Base-by-base conservation (phyloP, 495 filamentous ascomycete genomes). In the Immersiella caudata region DNA sequence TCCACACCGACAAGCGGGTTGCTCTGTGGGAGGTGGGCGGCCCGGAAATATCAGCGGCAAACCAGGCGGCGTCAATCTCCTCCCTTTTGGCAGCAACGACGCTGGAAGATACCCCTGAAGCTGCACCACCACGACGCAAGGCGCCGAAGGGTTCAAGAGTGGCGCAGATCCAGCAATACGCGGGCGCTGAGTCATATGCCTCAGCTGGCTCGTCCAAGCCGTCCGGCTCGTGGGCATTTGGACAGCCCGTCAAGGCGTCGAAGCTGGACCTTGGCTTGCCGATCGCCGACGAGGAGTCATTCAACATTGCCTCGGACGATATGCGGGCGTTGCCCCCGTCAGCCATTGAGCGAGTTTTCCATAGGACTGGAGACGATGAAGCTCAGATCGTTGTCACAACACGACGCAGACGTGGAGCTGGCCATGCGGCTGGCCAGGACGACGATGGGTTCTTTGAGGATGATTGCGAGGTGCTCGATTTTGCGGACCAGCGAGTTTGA, bases 381-480 rank as follows among this genome's bases (percentile, higher is more conserved):
- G 89, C 91, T 75, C 89, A 93, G 77, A 88, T 96, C 29, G 87
- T 94, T 40, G 87, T 93, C 24, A 94, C 91, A 11, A 94, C 91
- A 1, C 81, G 92, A 51, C 80, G 90, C n/a, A 81, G 79, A 79
- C 90, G 85, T 79, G 89, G 83, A 73, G 80, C 74, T 72, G 78
- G 75, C 74, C 74, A 79, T 58, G 62, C 78, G 68, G 67, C 71
- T 54, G 72, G 79, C 49, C 84, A 83, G 25, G 86, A 87, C 18
- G 91, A 76, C 35, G 91, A 94, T 46, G 93, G 92, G 3, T 95
- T 97, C 77, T 97, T 97, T 71, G 93, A 97, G 76, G 93, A 97
- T 73, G 93, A 95, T 75, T 94, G 91, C 73, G 93, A 96, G 73
- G 91, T 97, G 65, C 82, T 97, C 70, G 93, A 97, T 80, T 96